Base-by-base conservation (phyloP, 139 green algal species). In the Eudorina sp. region DNA sequence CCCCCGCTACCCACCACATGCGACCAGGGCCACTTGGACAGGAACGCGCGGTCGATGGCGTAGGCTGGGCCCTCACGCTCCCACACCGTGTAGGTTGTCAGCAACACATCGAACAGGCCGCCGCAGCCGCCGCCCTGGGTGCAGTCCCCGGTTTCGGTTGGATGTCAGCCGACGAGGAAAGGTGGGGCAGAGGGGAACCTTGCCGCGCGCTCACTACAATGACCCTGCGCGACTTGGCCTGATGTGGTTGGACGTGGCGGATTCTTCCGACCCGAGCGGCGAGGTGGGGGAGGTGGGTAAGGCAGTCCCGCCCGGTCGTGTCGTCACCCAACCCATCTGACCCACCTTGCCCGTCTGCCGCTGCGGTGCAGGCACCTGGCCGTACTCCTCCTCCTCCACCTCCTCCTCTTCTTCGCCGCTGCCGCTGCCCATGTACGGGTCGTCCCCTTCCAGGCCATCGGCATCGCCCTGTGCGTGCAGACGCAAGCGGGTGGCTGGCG, bases 21-120 rank as follows among this genome's bases (percentile, higher is more conserved):
- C n/a, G 80, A 92, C 94, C 94, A 97, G 46, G 89, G 77, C 94
- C 94, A 96, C 40, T 91, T 93, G 64, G 84, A 83, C 46, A 97
- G 73, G 79, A 96, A 95, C 9, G 76, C 80, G 38, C 95, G 88
- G 85, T 96, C 94, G 19, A 85, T 76, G 72, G 89, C 88, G 43
- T 92, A 60, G 16, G 89, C 83, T 13, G 68, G 48, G 18, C 88
- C 91, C 60, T 97, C 95, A 21, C 97, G 88, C 93, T 99, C 97
- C 89, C 98, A 99, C 75, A 98, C 87, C 14, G 96, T 96, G 94
- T 99, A 99, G 40, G 91, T 96, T 16, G 94, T 97, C 77, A 99
- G 94, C 92, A 98, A 89, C 38, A 99, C 94, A 78, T 99, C 90
- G 82, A 99, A 99, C 21, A 93, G 93, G 7, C 82, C 82, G 66